Base-by-base conservation (phyloP, 2,329 filamentous ascomycete species). In the Penicillium sumatraense region DNA sequence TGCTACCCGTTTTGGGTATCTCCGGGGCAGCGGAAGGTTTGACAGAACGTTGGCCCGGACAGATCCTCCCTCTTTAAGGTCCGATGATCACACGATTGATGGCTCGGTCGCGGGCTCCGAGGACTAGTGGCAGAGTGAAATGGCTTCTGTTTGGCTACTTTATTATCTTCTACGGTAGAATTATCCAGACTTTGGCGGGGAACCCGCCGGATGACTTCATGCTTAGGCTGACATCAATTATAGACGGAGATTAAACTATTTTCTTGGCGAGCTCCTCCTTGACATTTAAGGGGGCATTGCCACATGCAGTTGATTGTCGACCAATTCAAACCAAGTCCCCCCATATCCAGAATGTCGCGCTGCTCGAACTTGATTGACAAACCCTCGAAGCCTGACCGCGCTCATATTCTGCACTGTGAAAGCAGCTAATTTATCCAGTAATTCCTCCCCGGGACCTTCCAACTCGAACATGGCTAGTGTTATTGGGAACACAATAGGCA, bases 381-480 rank as follows among this genome's bases (percentile, higher is more conserved):
- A 69, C 10, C 53, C 62, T 45, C 54, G 61, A 20, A 66, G 53
- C 23, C 62, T 44, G 0, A 31, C 38, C n/a, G 61, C 51, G 58
- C 62, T 63, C 21, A 35, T 53, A 33, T 45, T 60, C 35, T 64
- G 63, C 2, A 65, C 54, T 0, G 62, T 52, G 33, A 63, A 66
- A 1, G 59, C 42, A 0, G 62, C 40, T 24, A 69, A 45, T 20
- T 40, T 52, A 27, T 67, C 61, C 51, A 63, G 49, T 24, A 68
- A 45, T 26, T 58, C 53, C 29, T 67, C 60, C 0, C 63, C 60
- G 2, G 61, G 56, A 11, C 58, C 60, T 27, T 62, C 31, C 13
- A 66, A 50, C 41, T 69, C 66, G 5, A 68, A 48, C 61, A 64
- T 64, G 5, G 64, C 63, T 48, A 66, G 44, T 8, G 60, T 62